Conservation (phyloP, 306 rosid genomes). For the Sicyos edulis region DNA sequence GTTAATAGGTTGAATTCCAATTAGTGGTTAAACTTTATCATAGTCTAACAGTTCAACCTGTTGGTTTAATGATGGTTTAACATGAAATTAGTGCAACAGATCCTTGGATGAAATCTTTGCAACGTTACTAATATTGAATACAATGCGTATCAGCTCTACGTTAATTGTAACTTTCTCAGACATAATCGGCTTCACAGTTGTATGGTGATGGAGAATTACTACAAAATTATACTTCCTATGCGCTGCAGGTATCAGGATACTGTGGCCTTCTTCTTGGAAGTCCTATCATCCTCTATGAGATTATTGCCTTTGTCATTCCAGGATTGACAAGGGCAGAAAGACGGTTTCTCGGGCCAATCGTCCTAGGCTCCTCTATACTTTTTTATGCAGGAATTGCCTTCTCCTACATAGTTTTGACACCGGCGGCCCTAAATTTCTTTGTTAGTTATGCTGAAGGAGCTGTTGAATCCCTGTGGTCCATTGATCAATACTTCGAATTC, state of each 20-base stretch:
- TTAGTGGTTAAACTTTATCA: neutral
- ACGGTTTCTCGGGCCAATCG: constrained; percentile 85
- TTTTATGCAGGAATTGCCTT: constrained; percentile 83
- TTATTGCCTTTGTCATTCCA: constrained; percentile 85
- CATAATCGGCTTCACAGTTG: neutral
- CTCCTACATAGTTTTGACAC: constrained; percentile 74
- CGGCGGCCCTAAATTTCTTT: constrained; percentile 89
- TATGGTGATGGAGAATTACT: neutral
- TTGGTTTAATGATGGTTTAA: neutral
- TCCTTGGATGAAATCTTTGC: neutral
- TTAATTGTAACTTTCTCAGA: neutral
- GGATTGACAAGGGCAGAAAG: constrained; percentile 81
- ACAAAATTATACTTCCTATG: constrained; percentile 19
- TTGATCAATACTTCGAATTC: constrained; percentile 94
- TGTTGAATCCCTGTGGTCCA: constrained; percentile 95
- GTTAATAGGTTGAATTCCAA: neutral
- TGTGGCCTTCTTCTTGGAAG: constrained; percentile 92
- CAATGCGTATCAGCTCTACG: neutral
- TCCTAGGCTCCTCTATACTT: constrained; percentile 84
- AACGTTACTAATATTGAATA: neutral
- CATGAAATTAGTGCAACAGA: neutral
- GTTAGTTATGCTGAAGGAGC: constrained; percentile 85
- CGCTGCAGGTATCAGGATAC: constrained; percentile 87
- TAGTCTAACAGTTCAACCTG: no score
- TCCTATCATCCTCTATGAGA: constrained; percentile 85